phyloP scores from a whole-genome alignment of 2,329 filamentous ascomycete genomes.

The Myriosclerotinia curreyana region DNA sequence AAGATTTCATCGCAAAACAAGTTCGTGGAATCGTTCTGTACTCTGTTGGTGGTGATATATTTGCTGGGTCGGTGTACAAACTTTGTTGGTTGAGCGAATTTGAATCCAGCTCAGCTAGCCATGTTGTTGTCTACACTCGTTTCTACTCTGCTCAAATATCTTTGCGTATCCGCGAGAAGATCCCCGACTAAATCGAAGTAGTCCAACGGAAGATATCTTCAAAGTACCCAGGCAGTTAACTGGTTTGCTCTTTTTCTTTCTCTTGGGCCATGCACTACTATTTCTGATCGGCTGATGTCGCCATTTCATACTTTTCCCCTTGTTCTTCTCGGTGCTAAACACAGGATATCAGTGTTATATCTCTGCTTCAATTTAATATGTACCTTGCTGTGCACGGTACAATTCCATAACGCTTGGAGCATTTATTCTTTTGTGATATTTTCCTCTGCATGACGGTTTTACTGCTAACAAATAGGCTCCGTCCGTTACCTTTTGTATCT shows the following conservation, averaged over 20 bases:
- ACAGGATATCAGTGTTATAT: background rate
- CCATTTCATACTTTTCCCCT: constrained; percentile 4
- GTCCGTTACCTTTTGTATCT: background rate
- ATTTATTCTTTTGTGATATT: background rate
- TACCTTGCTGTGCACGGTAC: constrained; percentile 6
- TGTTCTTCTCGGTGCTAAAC: background rate
- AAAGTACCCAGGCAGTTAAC: background rate
- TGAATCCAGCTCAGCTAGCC: background rate
- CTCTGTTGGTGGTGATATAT: background rate
- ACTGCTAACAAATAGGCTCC: background rate
- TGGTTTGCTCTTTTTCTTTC: background rate
- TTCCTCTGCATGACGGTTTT: background rate
- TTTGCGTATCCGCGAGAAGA: background rate
- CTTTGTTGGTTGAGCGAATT: background rate
- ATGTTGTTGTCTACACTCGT: background rate
- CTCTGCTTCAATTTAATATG: background rate
- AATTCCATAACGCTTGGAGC: background rate
- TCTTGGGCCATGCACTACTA: background rate
- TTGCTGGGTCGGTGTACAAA: background rate
- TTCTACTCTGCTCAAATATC: constrained; percentile 2
- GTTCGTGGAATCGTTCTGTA: background rate
- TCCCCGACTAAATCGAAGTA: background rate
- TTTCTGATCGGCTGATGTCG: background rate
- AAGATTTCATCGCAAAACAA: background rate
- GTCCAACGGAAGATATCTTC: constrained; percentile 1